Evolutionary conservation across 352 stramenopile genomes (phyloP).

Genomic region (Phytopythium mirpurense): DNA sequence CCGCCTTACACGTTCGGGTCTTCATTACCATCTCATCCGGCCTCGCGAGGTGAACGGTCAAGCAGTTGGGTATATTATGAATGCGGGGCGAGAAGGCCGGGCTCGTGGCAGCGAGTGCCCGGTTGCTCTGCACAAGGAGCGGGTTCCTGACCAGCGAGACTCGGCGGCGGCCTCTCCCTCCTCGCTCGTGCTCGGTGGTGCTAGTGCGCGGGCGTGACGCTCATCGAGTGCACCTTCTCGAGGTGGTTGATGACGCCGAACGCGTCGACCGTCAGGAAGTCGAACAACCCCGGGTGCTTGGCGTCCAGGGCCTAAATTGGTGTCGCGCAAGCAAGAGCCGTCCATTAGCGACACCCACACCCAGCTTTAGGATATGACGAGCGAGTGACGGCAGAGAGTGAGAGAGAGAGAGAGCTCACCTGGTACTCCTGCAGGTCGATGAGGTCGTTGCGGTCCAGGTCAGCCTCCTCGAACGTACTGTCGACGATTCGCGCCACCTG

Average conservation of each 20-base stretch:
- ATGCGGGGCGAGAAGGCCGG: no score
- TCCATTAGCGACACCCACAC: no score
- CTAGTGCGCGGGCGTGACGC: conserved; percentile 32
- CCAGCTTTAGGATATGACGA: no score
- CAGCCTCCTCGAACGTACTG: conserved; percentile 79
- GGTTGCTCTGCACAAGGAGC: no score
- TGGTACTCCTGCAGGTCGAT: conserved; percentile 83
- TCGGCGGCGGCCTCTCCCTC: no score
- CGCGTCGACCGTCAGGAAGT: conserved; percentile 84
- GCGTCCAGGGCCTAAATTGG: conserved; percentile 61
- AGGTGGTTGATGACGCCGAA: conserved; percentile 79
- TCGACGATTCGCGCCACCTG: conserved; percentile 78
- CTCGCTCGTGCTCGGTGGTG: no score
- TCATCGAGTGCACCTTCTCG: conserved; percentile 82
- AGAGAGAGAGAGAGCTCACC: conserved; percentile 19
- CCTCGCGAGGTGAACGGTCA: background rate
- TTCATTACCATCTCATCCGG: no score
- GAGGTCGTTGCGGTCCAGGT: conserved; percentile 67
- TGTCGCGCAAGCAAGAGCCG: background rate
- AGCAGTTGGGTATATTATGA: background rate
- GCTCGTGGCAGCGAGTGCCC: no score
- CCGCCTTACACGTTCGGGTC: conserved; percentile 19
- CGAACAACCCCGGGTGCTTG: conserved; percentile 79
- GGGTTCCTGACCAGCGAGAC: no score
- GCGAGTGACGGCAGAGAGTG: no score